Percentiles rank a stretch among this genome's conserved stretches.
These are phyloP conservation scores for Mentha longifolia DNA, from an alignment of 257 asterid genomes.

Conservation along the genomic window DNA sequence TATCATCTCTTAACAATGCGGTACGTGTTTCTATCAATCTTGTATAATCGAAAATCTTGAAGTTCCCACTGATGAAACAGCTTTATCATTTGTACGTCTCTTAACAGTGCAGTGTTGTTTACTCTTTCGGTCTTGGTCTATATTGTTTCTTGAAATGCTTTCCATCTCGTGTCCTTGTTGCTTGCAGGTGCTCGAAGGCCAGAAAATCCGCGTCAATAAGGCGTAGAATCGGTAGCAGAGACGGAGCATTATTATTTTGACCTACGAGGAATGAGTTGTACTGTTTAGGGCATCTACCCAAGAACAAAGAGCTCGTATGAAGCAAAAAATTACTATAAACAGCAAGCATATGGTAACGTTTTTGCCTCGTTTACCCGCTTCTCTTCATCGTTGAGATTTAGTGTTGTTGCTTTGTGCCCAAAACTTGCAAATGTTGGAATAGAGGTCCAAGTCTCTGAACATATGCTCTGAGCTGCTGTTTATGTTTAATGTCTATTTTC, in stretches of 20 bases:
- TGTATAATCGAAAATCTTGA: not conserved
- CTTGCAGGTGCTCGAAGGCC: constrained; percentile 87
- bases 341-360: not conserved
- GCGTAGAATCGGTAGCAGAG: constrained; percentile 46
- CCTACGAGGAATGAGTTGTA: not conserved
- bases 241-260: not conserved
- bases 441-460: constrained; percentile 5
- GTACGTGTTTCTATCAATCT: constrained; percentile 40
- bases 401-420: not conserved
- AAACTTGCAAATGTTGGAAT: not conserved
- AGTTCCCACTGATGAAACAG: not conserved
- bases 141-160: not conserved
- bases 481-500: constrained; percentile 1
- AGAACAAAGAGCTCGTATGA: not conserved
- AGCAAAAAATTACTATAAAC: not conserved
- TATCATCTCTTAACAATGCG: constrained; percentile 68
- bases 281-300: not conserved
- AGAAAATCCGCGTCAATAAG: constrained; percentile 86
- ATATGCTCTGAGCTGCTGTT: constrained; percentile 6
- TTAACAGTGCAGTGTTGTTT: not conserved
- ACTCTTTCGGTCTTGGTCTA: not conserved
- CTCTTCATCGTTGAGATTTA: not conserved
- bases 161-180: not conserved
- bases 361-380: constrained; percentile 3
- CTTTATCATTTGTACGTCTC: not conserved